phyloP scores from a whole-genome alignment of 2,329 filamentous ascomycete species.

The Passalora sequoiae region DNA sequence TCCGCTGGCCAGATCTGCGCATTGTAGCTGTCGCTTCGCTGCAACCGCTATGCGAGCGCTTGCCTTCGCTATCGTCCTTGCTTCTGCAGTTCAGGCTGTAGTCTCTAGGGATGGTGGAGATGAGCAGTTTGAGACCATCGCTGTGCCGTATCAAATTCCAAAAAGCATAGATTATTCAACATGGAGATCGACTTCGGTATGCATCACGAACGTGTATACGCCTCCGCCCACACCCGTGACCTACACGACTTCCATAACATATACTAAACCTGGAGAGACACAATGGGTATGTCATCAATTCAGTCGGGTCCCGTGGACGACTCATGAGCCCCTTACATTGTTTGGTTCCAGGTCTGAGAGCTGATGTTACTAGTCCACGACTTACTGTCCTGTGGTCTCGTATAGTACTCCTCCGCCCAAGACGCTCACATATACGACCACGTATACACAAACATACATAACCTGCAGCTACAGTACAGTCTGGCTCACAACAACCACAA shows the following conservation, averaged over 20 bases:
- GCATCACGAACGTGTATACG: not conserved
- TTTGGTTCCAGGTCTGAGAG: too few relatives aligned
- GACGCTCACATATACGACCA: not conserved
- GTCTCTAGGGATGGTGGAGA: not conserved
- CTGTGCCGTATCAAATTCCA: too few relatives aligned
- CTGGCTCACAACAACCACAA: not conserved
- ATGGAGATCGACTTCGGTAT: not conserved
- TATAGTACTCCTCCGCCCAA: not conserved
- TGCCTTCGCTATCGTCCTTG: not conserved
- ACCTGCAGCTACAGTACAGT: not conserved
- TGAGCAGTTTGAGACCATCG: not conserved
- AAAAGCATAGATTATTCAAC: not conserved
- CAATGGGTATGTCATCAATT: not conserved
- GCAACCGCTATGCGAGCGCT: not conserved
- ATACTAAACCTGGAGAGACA: not conserved
- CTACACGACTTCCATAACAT: not conserved
- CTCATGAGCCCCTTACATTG: not conserved
- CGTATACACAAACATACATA: conserved; percentile 1
- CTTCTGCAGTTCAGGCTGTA: not conserved
- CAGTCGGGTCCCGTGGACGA: not conserved
- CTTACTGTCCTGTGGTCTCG: not conserved
- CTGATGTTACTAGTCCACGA: not conserved
- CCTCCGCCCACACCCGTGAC: not conserved
- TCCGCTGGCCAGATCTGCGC: not conserved
- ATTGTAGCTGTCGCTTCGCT: not conserved